Evolutionary conservation across 208 protist species (phyloP).

Genomic region (Trypanosoma rangeli): DNA sequence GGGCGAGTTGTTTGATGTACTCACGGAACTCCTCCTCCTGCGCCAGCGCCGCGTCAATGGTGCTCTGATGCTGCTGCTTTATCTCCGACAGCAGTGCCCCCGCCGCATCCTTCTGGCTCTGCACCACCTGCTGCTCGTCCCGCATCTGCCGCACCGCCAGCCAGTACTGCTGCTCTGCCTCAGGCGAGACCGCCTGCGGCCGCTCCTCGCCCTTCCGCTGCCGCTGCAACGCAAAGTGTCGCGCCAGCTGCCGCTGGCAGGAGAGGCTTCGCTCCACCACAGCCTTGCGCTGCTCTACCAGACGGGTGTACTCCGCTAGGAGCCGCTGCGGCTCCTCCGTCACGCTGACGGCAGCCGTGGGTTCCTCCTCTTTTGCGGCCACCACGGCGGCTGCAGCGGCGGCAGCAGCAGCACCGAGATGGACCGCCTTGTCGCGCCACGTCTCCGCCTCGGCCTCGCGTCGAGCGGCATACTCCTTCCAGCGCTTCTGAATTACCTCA

Average conservation of each 20-base stretch:
- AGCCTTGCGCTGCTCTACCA: constrained; percentile 52
- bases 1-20: constrained; percentile 64
- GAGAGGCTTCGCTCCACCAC: constrained; percentile 64
- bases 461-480: constrained; percentile 43
- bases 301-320: constrained; percentile 58
- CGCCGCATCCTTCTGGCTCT: constrained; percentile 31
- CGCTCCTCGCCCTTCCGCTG: constrained; percentile 64
- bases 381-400: constrained; percentile 9
- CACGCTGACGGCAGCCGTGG: constrained; percentile 21
- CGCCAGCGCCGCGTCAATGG: constrained; percentile 55
- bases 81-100: constrained; percentile 53
- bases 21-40: constrained; percentile 78
- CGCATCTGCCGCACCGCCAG: constrained; percentile 55
- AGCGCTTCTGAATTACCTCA: constrained; percentile 66
- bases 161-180: constrained; percentile 85
- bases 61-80: constrained; percentile 48
- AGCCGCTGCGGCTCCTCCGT: constrained; percentile 40
- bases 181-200: constrained; percentile 44
- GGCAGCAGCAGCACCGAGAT: constrained; percentile 10
- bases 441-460: constrained; percentile 23
- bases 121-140: constrained; percentile 51
- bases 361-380: constrained; percentile 7
- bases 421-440: neutral
- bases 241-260: constrained; percentile 67
- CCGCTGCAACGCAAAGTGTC: constrained; percentile 82